phyloP scores from a whole-genome alignment of 495 filamentous ascomycete genomes.

The Diplogelasinospora grovesii region DNA sequence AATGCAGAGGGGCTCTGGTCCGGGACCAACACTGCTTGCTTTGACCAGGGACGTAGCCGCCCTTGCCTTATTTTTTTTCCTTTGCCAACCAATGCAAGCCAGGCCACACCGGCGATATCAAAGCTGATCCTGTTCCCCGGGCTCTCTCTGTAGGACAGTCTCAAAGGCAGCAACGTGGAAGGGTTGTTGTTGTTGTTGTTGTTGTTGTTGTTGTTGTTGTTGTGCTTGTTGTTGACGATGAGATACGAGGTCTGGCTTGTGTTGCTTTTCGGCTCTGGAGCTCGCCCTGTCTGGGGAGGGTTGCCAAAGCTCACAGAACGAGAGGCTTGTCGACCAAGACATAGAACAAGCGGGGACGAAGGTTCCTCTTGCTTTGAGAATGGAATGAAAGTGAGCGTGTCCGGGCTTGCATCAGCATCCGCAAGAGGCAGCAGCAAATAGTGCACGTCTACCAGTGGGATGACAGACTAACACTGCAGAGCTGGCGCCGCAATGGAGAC shows the following conservation, averaged over 20 bases:
- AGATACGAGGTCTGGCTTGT: neutral
- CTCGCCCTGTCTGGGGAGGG: slow-evolving; percentile 4
- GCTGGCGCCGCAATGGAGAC: slow-evolving; percentile 28
- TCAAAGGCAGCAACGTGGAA: no score
- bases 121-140: no score
- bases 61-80: no score
- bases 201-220: no score
- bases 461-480: slow-evolving; percentile 24
- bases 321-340: slow-evolving; percentile 13
- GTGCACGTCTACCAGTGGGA: slow-evolving; percentile 22
- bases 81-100: no score
- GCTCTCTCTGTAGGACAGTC: no score
- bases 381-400: slow-evolving; percentile 6
- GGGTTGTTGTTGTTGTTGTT: no score
- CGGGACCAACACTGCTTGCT: no score
- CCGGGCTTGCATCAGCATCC: slow-evolving; percentile 14
- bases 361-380: neutral
- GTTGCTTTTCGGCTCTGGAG: slow-evolving; percentile 4
- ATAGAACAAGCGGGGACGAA: slow-evolving; percentile 6
- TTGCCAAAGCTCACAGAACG: slow-evolving; percentile 10
- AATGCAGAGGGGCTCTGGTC: slow-evolving; percentile 6
- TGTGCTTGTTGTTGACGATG: neutral
- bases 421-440: slow-evolving; percentile 7
- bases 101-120: no score
- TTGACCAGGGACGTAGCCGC: no score